A percentile compares a stretch with the other conserved stretches of the same genome.
Conservation (phyloP, 2,329 filamentous ascomycete species). For the Fusarium longipes region DNA sequence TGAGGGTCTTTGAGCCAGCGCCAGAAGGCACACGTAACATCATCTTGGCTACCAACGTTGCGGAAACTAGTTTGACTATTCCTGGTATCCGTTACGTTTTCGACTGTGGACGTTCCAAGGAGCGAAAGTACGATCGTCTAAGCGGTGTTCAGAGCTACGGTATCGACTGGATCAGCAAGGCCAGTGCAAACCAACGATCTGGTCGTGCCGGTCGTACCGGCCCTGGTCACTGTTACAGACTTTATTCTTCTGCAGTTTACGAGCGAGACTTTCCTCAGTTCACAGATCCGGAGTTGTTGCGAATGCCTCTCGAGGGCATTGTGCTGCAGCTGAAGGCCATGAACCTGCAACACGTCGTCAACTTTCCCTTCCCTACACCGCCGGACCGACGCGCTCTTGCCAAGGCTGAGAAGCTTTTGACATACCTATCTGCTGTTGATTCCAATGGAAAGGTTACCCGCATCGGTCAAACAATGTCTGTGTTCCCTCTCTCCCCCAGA, state of each 20-base stretch:
- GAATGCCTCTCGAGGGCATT: slow-evolving; percentile 92
- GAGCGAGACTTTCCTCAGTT: slow-evolving; percentile 90
- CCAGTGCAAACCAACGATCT: slow-evolving; percentile 89
- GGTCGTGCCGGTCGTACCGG: slow-evolving; percentile 96
- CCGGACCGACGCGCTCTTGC: slow-evolving; percentile 80
- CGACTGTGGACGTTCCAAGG: slow-evolving; percentile 91
- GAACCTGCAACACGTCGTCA: slow-evolving; percentile 88
- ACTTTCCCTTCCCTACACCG: slow-evolving; percentile 95
- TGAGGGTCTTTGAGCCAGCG: slow-evolving; percentile 86
- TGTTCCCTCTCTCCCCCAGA: slow-evolving; percentile 89
- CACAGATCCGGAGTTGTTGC: slow-evolving; percentile 85
- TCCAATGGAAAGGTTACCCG: slow-evolving; percentile 79
- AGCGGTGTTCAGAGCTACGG: slow-evolving; percentile 97
- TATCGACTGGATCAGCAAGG: slow-evolving; percentile 97
- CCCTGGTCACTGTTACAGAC: slow-evolving; percentile 92
- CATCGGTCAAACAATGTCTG: slow-evolving; percentile 82
- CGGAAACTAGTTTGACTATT: slow-evolving; percentile 96
- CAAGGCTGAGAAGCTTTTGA: slow-evolving; percentile 86
- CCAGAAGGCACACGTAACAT: slow-evolving; percentile 87
- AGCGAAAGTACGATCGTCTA: slow-evolving; percentile 85
- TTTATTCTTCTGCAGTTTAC: slow-evolving; percentile 95
- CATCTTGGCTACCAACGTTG: slow-evolving; percentile 94
- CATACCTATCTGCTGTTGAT: slow-evolving; percentile 84
- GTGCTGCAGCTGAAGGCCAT: slow-evolving; percentile 95
- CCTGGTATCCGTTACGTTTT: slow-evolving; percentile 96